A percentile compares a stretch with the other conserved stretches of the same genome.
Evolutionary conservation across 192 early-diverging fungal species (phyloP).

Genomic region (Chytriomyces confervae): DNA sequence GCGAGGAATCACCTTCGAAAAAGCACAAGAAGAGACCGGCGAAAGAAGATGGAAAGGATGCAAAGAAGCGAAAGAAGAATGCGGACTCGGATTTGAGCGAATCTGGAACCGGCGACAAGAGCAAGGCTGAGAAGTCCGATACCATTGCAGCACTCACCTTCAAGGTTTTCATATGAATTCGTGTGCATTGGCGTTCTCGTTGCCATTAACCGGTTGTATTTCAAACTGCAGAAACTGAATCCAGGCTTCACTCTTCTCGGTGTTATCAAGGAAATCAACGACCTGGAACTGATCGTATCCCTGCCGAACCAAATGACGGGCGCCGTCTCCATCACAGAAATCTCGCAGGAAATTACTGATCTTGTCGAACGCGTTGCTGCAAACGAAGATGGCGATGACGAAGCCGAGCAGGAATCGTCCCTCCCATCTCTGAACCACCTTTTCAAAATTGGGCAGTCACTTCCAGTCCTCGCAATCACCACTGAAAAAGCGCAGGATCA

Average conservation of each 20-base stretch:
- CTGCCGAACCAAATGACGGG: slow-evolving; percentile 87
- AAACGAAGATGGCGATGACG: slow-evolving; percentile 61
- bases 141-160: slow-evolving; percentile 59
- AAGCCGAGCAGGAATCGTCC: slow-evolving; percentile 45
- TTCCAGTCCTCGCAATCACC: slow-evolving; percentile 73
- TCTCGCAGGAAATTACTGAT: slow-evolving; percentile 75
- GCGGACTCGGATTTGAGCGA: neutral
- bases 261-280: slow-evolving; percentile 77
- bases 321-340: slow-evolving; percentile 83
- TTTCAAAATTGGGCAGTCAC: slow-evolving; percentile 85
- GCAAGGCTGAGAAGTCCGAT: neutral
- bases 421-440: slow-evolving; percentile 72
- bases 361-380: slow-evolving; percentile 71
- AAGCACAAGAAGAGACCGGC: slow-evolving; percentile 11
- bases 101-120: neutral
- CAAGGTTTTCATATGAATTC: slow-evolving; percentile 50
- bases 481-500: slow-evolving; percentile 36
- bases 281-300: slow-evolving; percentile 80
- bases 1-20: neutral
- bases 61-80: slow-evolving; percentile 33
- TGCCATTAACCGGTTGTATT: neutral
- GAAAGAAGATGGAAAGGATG: slow-evolving; percentile 54
- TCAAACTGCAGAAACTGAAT: slow-evolving; percentile 6
- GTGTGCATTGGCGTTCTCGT: neutral
- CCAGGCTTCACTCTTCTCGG: slow-evolving; percentile 71